Evolutionary conservation across 2,329 filamentous ascomycete genomes (phyloP), one percentile per base, ranked within the genome.

Genomic region (Orbilia javanica): DNA sequence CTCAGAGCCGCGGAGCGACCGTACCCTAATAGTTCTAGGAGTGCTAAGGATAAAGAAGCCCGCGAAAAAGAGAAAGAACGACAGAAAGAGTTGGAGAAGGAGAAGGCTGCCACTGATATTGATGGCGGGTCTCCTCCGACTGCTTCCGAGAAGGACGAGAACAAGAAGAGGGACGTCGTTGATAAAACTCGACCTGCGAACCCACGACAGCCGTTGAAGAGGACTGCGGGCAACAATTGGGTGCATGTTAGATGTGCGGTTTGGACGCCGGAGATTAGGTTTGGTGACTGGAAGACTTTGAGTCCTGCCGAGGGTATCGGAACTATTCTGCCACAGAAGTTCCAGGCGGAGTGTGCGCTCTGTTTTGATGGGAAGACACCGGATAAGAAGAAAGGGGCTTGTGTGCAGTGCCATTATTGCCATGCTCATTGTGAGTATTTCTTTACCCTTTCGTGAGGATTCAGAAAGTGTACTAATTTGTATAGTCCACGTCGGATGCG

Each of bases 161-260:
- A 78, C 15, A 81, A 81, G 52, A 92, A 99, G 84, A 48, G 75
- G 10, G 75, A 79, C 50, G 67, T 74, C 7, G 89, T 93, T 82
- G 92, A 95, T 78, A 89, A 91, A 81, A 93, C 94, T 81, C 92
- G 94, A 57, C 95, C 96, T 0, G 85, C 91, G 39, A 89, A 93
- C 80, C 96, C 96, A 27, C 90, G 96, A 57, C 96, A 98, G 83
- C 92, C 96, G 2, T 86, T 99, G 79, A 99, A 99, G 85, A 90
- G 93, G 60, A 99, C 96, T 0, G 93, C 92, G 3, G 94, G 96
- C 83, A 98, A 98, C 85, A 98, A 98, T 82, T 99, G 96, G 96
- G 93, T 97, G 15, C 96, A 99, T 83, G 93, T 98, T 29, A 91
- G 92, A 42, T 99, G 96, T 83, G 94, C 96, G 0, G 87, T 97